Evolutionary conservation across 2,329 filamentous ascomycete species (phyloP).

Genomic region (Trichoderma koningii): DNA sequence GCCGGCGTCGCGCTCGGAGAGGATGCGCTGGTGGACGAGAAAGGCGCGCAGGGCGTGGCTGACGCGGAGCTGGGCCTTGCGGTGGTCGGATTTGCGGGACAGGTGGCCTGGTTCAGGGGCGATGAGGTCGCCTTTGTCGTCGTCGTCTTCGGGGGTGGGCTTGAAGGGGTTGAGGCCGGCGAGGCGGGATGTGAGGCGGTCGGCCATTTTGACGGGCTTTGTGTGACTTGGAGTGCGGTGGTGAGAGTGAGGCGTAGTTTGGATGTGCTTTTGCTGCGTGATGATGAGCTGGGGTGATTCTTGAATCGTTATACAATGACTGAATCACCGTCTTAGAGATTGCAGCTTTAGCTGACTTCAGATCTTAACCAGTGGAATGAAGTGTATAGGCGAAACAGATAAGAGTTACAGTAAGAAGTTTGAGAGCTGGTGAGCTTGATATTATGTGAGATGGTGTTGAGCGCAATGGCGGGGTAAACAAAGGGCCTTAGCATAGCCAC

Average conservation of each 20-base stretch:
- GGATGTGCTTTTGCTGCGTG: too few species aligned
- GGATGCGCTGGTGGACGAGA: constrained; percentile 53
- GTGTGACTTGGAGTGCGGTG: background rate
- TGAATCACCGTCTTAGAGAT: too few species aligned
- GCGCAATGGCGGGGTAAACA: constrained; percentile 14
- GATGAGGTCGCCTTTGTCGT: constrained; percentile 41
- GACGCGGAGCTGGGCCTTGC: constrained; percentile 58
- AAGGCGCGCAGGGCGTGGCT: constrained; percentile 60
- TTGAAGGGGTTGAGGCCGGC: constrained; percentile 39
- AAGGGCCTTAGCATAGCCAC: constrained; percentile 13
- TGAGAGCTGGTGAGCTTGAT: background rate
- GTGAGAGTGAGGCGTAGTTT: too few species aligned
- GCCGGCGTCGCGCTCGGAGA: constrained; percentile 52
- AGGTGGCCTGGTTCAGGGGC: constrained; percentile 60
- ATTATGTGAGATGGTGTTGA: too few species aligned
- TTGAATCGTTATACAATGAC: too few species aligned
- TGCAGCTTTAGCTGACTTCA: too few species aligned
- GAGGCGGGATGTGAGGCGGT: constrained; percentile 36
- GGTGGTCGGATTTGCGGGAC: constrained; percentile 50
- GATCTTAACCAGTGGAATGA: too few species aligned
- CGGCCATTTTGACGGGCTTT: constrained; percentile 2
- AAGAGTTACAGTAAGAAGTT: background rate
- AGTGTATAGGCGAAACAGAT: background rate
- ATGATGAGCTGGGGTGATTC: too few species aligned
- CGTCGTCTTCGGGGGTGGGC: constrained; percentile 35